These are phyloP conservation scores for Aspergillus pseudoterreus DNA, from an alignment of 2,329 filamentous ascomycete species.

Conservation along the genomic window DNA sequence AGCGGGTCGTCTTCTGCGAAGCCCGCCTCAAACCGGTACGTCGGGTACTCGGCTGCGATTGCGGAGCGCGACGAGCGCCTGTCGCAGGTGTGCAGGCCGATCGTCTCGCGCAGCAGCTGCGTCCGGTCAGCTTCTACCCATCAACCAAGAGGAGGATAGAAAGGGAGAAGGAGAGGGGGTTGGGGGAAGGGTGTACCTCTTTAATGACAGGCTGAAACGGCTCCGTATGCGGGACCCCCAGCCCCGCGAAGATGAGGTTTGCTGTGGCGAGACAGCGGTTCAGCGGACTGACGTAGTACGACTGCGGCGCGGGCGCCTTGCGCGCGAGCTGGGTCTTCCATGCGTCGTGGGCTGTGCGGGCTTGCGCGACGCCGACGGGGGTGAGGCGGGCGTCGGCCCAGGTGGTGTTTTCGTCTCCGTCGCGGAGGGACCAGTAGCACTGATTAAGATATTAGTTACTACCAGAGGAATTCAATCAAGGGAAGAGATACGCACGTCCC, in stretches of 20 bases:
- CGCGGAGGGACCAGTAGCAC: slow-evolving; percentile 57
- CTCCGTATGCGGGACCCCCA: slow-evolving; percentile 43
- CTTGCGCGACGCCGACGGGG: slow-evolving; percentile 50
- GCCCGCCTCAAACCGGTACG: slow-evolving; percentile 49
- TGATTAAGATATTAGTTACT: slow-evolving; percentile 14
- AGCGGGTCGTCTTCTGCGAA: slow-evolving; percentile 55
- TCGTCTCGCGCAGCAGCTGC: slow-evolving; percentile 53
- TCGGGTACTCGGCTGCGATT: slow-evolving; percentile 49
- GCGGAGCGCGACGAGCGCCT: slow-evolving; percentile 48
- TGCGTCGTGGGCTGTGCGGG: slow-evolving; percentile 40
- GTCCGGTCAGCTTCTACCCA: background rate
- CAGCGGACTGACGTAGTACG: slow-evolving; percentile 57
- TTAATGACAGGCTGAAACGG: slow-evolving; percentile 56
- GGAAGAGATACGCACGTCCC: slow-evolving; percentile 49
- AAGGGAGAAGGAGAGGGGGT: background rate
- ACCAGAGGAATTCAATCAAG: background rate
- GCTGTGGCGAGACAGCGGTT: slow-evolving; percentile 58
- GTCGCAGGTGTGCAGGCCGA: slow-evolving; percentile 62
- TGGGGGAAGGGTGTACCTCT: slow-evolving; percentile 49
- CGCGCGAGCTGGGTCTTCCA: slow-evolving; percentile 47
- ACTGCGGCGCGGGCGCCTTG: slow-evolving; percentile 51
- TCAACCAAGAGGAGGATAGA: background rate
- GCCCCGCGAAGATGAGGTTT: slow-evolving; percentile 48
- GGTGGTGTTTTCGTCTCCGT: slow-evolving; percentile 52
- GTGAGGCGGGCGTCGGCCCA: slow-evolving; percentile 62